Base-by-base conservation (phyloP, 2,329 filamentous ascomycete species). In the Arthrobotrys megalospora region DNA sequence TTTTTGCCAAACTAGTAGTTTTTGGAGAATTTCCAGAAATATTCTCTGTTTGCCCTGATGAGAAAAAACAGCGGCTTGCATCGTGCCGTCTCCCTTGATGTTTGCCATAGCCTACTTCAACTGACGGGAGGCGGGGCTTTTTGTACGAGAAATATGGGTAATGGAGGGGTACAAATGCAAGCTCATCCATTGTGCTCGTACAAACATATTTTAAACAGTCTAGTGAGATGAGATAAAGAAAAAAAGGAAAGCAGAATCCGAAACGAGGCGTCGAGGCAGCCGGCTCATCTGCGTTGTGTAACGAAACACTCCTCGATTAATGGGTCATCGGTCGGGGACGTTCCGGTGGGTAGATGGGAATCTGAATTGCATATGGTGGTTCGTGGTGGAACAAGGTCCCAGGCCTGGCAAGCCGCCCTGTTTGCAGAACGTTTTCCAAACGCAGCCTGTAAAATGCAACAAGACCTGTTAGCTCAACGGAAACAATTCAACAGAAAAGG, bases 181-280 rank as follows among this genome's bases (percentile, higher is more conserved):
- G 52, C 41, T 48, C 19, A 38, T 38, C 45, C 32, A 43, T 53
- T 10, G 24, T 45, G 28, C 16, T 21, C 34, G 50, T 28, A 60
- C 65, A 47, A 60, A 60, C 48, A 47, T 11, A 14, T 47, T 24
- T 32, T 19, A 11, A 16, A 36, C 24, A 28, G 24, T 28, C 24
- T n/a, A 16, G 66, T 66, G 52, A 67, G 73, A 71, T 77, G 63
- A 63, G 72, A 60, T 52, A 66, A 67, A 12, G n/a, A 43, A 68
- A 47, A 28, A 69, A 41, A 24, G 48, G 45, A 69, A 62, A 55
- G 28, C 43, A 70, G 53, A 66, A 71, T 71, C 50, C 62, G 66
- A 77, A 77, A 77, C 73, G 62, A 71, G 73, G 73, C 66, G 28
- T 67, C 14, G 73, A 71, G 73, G 73, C 50, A 60, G 65, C 72